Conservation (phyloP, 2,329 filamentous ascomycete species). For the Colletotrichum kahawae region DNA sequence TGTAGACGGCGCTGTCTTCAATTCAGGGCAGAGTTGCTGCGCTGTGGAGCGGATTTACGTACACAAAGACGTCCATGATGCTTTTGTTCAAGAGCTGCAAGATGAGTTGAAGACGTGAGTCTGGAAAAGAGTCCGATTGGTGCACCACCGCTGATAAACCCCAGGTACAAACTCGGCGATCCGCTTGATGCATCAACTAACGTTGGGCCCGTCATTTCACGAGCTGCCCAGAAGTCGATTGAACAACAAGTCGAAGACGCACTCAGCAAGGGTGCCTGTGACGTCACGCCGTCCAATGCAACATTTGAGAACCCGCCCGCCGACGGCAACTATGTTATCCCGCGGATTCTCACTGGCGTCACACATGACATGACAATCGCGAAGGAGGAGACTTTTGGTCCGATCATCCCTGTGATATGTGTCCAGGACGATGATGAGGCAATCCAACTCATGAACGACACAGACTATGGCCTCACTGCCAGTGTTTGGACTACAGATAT, state of each 20-base stretch:
- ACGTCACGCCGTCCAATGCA: slow-evolving; percentile 60
- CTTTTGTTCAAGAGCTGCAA: slow-evolving; percentile 66
- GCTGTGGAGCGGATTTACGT: background rate
- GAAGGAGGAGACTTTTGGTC: slow-evolving; percentile 93
- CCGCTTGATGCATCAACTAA: slow-evolving; percentile 66
- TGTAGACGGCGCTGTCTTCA: slow-evolving; percentile 75
- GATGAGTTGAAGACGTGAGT: slow-evolving; percentile 52
- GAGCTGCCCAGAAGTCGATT: slow-evolving; percentile 63
- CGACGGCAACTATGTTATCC: slow-evolving; percentile 68
- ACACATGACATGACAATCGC: slow-evolving; percentile 85
- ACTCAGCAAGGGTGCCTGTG: slow-evolving; percentile 66
- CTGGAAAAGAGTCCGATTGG: background rate
- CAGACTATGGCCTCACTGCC: slow-evolving; percentile 89
- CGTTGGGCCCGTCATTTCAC: slow-evolving; percentile 72
- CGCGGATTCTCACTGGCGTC: slow-evolving; percentile 80
- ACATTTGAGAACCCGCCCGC: slow-evolving; percentile 62
- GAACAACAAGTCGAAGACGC: slow-evolving; percentile 68
- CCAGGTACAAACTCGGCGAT: slow-evolving; percentile 55
- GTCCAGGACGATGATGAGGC: slow-evolving; percentile 83
- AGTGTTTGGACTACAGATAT: slow-evolving; percentile 79
- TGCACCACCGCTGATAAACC: slow-evolving; percentile 31
- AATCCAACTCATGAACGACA: slow-evolving; percentile 87
- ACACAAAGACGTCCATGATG: slow-evolving; percentile 7
- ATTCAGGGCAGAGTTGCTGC: slow-evolving; percentile 40
- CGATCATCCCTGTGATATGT: slow-evolving; percentile 90